Evolutionary conservation across 495 filamentous ascomycete genomes (phyloP).

Genomic region (Jackrogersella multiformis): DNA sequence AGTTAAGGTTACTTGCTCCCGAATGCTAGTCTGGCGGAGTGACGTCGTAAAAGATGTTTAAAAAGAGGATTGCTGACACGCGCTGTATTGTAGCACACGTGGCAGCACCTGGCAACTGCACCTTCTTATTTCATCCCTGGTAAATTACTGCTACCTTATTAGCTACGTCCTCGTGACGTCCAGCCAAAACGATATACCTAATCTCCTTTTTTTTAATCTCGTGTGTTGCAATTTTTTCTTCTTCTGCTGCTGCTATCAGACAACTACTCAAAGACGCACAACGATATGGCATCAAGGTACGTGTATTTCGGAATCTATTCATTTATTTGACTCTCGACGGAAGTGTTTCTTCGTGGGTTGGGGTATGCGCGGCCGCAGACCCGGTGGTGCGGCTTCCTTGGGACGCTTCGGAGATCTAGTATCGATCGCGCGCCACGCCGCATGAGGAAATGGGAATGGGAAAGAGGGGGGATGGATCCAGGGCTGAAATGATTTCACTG

Average conservation of each 20-base stretch:
- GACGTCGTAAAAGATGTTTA: not conserved
- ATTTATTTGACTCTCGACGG: not conserved
- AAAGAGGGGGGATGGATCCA: constrained; percentile 1
- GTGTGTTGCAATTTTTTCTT: too few species aligned
- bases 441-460: too few species aligned
- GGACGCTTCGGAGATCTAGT: constrained; percentile 13
- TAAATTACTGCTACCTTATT: constrained; percentile 33
- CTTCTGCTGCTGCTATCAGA: not conserved
- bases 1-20: constrained; percentile 1
- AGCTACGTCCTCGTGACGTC: not conserved
- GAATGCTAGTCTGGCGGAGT: not conserved
- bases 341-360: not conserved
- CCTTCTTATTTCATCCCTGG: constrained; percentile 20
- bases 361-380: not conserved
- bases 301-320: constrained; percentile 5
- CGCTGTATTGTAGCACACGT: constrained; percentile 22
- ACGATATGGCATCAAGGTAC: constrained; percentile 44
- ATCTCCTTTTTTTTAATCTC: constrained; percentile 4
- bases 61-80: not conserved
- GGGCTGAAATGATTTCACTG: not conserved
- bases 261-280: not conserved
- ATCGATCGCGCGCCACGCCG: constrained; percentile 25
- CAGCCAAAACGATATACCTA: not conserved
- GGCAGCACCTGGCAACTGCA: constrained; percentile 37
- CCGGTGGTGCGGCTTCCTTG: constrained; percentile 11